Base-by-base conservation (phyloP, 2,329 filamentous ascomycete genomes). In the Alternaria longipes region DNA sequence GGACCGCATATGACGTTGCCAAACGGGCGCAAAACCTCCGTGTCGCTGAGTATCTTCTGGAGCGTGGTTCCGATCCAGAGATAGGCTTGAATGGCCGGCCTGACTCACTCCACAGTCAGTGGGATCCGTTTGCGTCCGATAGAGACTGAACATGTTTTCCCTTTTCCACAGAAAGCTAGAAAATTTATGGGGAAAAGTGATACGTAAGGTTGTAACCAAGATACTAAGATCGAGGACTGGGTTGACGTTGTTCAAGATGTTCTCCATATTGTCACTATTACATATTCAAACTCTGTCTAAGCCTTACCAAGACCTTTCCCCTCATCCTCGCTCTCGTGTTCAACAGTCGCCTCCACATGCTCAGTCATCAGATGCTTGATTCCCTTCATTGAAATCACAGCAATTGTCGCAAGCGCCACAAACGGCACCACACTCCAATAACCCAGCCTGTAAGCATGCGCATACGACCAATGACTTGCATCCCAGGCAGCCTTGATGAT, bases 381-480 rank as follows among this genome's bases (percentile, higher is more conserved):
- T 5, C 73, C 74, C 49, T 49, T 70, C 72, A 77, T 68, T 41
- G 63, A 71, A 4, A 67, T 63, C 14, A 74, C 71, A 14, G 64
- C 62, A 11, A 69, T 62, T 0, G 66, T 70, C 9, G 73, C 73
- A 0, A 76, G 57, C 9, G 71, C 72, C 2, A 74, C 72, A 36
- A 76, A 77, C 20, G 74, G 74, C 2, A 77, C 62, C 2, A 76
- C 68, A 16, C 73, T 76, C 71, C 69, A 71, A 62, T 70, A 77
- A 0, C 71, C 74, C n/a, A 75, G 42, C 18, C 69, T 45, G 46
- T 76, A 75, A 3, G 72, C 74, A 22, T 62, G 59, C 20, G 74
- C 71, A 62, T 74, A 77, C 0, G 65, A 67, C 72, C 72, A 72
- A 50, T 74, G 56, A 42, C 73, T 75, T 5, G 73, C 74, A 20